Evolutionary conservation across 2,329 filamentous ascomycete genomes (phyloP).

Genomic region (Cadophora luteo-olivacea): DNA sequence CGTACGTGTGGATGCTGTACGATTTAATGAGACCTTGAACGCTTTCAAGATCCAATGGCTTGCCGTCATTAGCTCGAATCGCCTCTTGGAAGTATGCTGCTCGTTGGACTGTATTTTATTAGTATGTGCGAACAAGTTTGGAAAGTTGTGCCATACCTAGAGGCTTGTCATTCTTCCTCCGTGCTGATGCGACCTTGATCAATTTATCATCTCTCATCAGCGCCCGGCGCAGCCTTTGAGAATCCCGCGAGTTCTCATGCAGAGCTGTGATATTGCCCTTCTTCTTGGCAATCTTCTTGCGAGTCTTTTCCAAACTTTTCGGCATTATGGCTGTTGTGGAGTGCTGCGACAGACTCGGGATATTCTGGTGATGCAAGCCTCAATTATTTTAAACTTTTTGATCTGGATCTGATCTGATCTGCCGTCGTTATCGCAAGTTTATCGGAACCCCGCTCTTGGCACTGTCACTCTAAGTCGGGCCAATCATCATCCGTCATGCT

Average conservation of each 20-base stretch:
- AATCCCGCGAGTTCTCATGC: constrained; percentile 89
- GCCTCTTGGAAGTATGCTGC: constrained; percentile 75
- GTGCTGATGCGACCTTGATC: constrained; percentile 70
- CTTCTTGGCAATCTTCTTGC: constrained; percentile 92
- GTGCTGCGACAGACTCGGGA: constrained; percentile 16
- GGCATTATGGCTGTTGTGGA: constrained; percentile 64
- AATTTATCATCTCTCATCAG: constrained; percentile 83
- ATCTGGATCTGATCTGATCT: neutral
- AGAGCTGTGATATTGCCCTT: constrained; percentile 75
- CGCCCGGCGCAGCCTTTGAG: constrained; percentile 80
- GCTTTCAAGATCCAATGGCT: constrained; percentile 59
- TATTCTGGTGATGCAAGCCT: neutral
- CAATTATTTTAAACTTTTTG: constrained; percentile 1
- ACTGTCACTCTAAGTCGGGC: constrained; percentile 9
- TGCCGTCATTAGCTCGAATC: constrained; percentile 57
- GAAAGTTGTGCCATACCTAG: constrained; percentile 59
- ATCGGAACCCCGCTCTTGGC: constrained; percentile 28
- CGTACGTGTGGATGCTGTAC: constrained; percentile 55
- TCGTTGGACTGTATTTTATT: constrained; percentile 62
- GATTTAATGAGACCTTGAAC: constrained; percentile 67
- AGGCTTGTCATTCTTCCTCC: constrained; percentile 76
- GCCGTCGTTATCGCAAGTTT: constrained; percentile 33
- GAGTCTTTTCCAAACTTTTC: constrained; percentile 78
- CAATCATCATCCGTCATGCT: neutral
- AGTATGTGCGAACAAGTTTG: constrained; percentile 24